Evolutionary conservation across 495 filamentous ascomycete species (phyloP).

Genomic region (Cudoniella acicularis): DNA sequence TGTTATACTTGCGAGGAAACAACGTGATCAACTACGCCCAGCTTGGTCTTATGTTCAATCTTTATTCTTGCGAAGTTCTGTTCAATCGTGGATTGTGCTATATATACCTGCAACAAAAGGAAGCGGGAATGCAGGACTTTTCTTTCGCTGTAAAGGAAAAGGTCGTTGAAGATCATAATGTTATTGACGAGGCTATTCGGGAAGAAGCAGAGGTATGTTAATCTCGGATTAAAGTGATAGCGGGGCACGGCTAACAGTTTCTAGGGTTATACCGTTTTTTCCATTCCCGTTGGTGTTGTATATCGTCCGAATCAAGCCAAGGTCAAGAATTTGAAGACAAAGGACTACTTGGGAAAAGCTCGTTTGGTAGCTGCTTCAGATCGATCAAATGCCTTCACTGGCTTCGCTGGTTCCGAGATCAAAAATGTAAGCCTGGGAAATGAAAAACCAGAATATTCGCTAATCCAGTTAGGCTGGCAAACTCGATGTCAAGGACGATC

Average conservation of each 20-base stretch:
- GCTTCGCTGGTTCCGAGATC: slow-evolving; percentile 70
- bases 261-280: slow-evolving; percentile 98
- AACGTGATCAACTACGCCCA: slow-evolving; percentile 98
- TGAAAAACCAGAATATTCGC: not conserved
- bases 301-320: slow-evolving; percentile 97
- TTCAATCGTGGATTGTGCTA: slow-evolving; percentile 98
- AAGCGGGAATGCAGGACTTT: slow-evolving; percentile 86
- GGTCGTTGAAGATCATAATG: slow-evolving; percentile 88
- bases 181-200: slow-evolving; percentile 93
- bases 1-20: slow-evolving; percentile 93
- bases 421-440: slow-evolving; percentile 47
- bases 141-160: slow-evolving; percentile 94
- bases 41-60: slow-evolving; percentile 89
- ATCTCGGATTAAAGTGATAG: slow-evolving; percentile 19
- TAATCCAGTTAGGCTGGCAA: slow-evolving; percentile 22
- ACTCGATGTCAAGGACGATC: slow-evolving; percentile 56
- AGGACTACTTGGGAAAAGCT: slow-evolving; percentile 95
- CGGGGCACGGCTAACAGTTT: slow-evolving; percentile 8
- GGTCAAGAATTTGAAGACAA: slow-evolving; percentile 94
- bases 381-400: slow-evolving; percentile 67
- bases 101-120: slow-evolving; percentile 91
- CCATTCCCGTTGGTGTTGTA: slow-evolving; percentile 90
- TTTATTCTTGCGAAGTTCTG: slow-evolving; percentile 95
- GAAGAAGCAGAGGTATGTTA: slow-evolving; percentile 82
- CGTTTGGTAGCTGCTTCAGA: slow-evolving; percentile 91